Conservation (phyloP, 2,329 filamentous ascomycete species). For the Hypoxylon sp. region DNA sequence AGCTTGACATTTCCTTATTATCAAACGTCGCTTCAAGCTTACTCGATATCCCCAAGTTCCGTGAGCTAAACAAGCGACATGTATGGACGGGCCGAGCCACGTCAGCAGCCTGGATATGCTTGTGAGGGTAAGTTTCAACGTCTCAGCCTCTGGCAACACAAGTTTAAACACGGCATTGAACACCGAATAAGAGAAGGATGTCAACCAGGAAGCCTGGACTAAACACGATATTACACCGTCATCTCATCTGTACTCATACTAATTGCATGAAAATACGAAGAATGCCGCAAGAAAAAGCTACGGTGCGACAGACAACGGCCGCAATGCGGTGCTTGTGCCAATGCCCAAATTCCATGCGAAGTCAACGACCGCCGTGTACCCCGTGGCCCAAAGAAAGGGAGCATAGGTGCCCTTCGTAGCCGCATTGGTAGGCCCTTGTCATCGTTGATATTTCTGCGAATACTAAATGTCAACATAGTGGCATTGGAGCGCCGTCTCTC, state of each 20-base stretch:
- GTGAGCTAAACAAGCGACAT: slow-evolving; percentile 29
- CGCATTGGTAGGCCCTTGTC: slow-evolving; percentile 36
- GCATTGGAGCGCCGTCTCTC: slow-evolving; percentile 42
- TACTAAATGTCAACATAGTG: slow-evolving; percentile 35
- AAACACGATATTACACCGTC: background rate
- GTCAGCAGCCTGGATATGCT: slow-evolving; percentile 44
- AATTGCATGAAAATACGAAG: slow-evolving; percentile 26
- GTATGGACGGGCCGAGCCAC: slow-evolving; percentile 44
- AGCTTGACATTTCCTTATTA: background rate
- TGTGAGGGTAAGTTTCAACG: slow-evolving; percentile 43
- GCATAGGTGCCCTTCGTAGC: slow-evolving; percentile 43
- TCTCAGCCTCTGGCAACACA: slow-evolving; percentile 35
- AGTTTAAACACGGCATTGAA: slow-evolving; percentile 16
- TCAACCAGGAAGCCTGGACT: slow-evolving; percentile 8
- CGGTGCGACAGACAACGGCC: slow-evolving; percentile 44
- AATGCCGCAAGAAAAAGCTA: slow-evolving; percentile 45
- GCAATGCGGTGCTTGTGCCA: slow-evolving; percentile 43
- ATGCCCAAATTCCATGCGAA: slow-evolving; percentile 42
- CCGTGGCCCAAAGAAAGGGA: slow-evolving; percentile 43
- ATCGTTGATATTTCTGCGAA: background rate
- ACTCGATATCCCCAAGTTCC: slow-evolving; percentile 5
- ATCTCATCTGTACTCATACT: slow-evolving; percentile 21
- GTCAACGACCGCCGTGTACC: slow-evolving; percentile 44
- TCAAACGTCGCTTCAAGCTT: slow-evolving; percentile 12
- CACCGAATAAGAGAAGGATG: slow-evolving; percentile 4